Percentiles rank a stretch among this genome's conserved stretches.
phyloP scores from a whole-genome alignment of 2,329 filamentous ascomycete species.

The Beauveria sp. region DNA sequence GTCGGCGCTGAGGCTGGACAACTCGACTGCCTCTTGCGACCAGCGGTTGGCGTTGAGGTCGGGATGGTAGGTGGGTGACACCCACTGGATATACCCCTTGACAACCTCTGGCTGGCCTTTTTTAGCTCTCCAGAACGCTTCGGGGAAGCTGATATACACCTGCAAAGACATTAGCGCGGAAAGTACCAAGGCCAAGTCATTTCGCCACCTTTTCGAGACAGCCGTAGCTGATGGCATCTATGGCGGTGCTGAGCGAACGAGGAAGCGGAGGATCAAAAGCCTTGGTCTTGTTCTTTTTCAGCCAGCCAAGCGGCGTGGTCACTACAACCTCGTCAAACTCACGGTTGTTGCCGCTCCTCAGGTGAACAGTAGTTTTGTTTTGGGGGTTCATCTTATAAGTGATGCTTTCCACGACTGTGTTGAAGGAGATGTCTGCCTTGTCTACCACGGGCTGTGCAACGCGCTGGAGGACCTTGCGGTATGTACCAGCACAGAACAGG shows the following conservation, averaged over 20 bases:
- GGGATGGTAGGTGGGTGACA: conserved; percentile 59
- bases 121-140: conserved; percentile 60
- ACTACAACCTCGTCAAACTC: conserved; percentile 62
- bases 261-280: conserved; percentile 57
- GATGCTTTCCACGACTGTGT: conserved; percentile 40
- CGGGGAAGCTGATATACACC: conserved; percentile 62
- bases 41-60: conserved; percentile 56
- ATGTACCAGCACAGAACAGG: conserved; percentile 52
- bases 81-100: conserved; percentile 68
- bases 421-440: conserved; percentile 45
- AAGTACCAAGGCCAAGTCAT: background rate
- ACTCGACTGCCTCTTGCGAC: conserved; percentile 71
- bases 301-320: conserved; percentile 61
- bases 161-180: conserved; percentile 13
- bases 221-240: conserved; percentile 60
- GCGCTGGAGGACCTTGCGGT: conserved; percentile 47
- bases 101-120: conserved; percentile 35
- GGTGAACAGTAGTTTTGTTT: conserved; percentile 35
- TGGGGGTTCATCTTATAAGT: conserved; percentile 19
- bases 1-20: conserved; percentile 54
- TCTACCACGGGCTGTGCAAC: conserved; percentile 51
- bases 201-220: conserved; percentile 57
- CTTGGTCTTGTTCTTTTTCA: conserved; percentile 47
- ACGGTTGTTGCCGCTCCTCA: conserved; percentile 35
- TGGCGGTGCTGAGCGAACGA: conserved; percentile 47